Evolutionary conservation across 2,329 filamentous ascomycete genomes (phyloP), one percentile per base, ranked within the genome.

Genomic region (Camptophora hylomeconis): DNA sequence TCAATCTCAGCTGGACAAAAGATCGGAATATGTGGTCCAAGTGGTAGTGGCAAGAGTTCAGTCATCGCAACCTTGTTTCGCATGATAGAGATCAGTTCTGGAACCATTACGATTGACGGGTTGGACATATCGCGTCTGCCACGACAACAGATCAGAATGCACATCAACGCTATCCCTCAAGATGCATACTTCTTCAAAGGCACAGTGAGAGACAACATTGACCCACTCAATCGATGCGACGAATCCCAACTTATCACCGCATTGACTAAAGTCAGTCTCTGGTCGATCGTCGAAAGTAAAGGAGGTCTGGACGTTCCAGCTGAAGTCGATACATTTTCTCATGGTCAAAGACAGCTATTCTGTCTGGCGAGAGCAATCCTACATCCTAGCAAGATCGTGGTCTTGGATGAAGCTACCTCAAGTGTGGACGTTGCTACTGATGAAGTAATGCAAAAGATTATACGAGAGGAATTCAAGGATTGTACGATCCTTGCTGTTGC

Each of bases 281-380:
- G 54, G 51, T 5, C 12, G 4, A 44, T 48, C 7, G 46, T 60
- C 16, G 27, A 52, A 29, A 48, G 51, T 32, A 53, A 54, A 24
- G 57, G 56, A 5, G 50, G 45, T 7, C 40, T 61, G 1, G 49
- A 54, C 33, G 45, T 48, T 4, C 47, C 55, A 2, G 57, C 75
- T 35, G 53, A 57, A 12, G 51, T 59, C 2, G 56, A 65, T 5
- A 44, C 50, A 10, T 52, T 73, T 5, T 67, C 61, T 3, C 61
- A 65, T 16, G 74, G 75, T 0, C 73, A 78, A 46, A 63, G 63
- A 26, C 74, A 79, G 41, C 57, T 80, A 0, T 73, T 79, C 39
- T 71, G 65, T 37, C 58, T 79, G 1, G 72, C 67, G 0, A 51
- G 72, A 1, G 73, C 70, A 0, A 57, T 76, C 10, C 47, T 77